phyloP scores from a whole-genome alignment of 1,139 yeast genomes.

The Trichomonascaceae sp. region DNA sequence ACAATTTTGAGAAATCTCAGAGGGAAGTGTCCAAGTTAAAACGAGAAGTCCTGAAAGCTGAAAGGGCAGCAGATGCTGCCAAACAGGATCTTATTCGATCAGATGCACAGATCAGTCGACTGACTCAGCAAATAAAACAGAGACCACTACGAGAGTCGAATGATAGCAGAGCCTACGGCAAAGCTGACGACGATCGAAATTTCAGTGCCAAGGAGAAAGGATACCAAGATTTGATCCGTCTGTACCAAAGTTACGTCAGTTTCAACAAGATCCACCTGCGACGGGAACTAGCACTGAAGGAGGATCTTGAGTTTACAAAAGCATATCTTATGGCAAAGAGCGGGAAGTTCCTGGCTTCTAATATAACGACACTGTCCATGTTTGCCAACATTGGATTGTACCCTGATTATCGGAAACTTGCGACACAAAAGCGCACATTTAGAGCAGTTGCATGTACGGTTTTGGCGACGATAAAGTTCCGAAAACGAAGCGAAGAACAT shows the following conservation, averaged over 20 bases:
- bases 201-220: neutral
- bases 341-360: conserved; percentile 7
- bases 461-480: conserved; percentile 50
- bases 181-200: neutral
- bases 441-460: conserved; percentile 46
- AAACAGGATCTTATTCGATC: conserved; percentile 15
- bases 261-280: conserved; percentile 8
- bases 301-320: conserved; percentile 10
- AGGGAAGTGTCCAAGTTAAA: neutral
- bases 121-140: neutral
- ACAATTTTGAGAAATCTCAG: conserved; percentile 17
- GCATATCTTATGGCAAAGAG: conserved; percentile 10
- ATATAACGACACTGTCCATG: conserved; percentile 30
- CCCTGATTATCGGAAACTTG: conserved; percentile 38
- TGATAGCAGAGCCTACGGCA: neutral
- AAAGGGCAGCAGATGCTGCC: conserved; percentile 6
- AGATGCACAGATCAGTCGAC: conserved; percentile 5
- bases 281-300: conserved; percentile 6
- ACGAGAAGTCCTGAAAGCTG: neutral
- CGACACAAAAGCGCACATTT: conserved; percentile 15
- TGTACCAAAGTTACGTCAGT: conserved; percentile 5
- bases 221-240: neutral
- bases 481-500: conserved; percentile 32
- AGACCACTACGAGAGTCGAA: neutral
- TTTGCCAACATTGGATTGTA: conserved; percentile 46